phyloP scores from a whole-genome alignment of 129 eudicot genomes.

The Escallonia herrerae region DNA sequence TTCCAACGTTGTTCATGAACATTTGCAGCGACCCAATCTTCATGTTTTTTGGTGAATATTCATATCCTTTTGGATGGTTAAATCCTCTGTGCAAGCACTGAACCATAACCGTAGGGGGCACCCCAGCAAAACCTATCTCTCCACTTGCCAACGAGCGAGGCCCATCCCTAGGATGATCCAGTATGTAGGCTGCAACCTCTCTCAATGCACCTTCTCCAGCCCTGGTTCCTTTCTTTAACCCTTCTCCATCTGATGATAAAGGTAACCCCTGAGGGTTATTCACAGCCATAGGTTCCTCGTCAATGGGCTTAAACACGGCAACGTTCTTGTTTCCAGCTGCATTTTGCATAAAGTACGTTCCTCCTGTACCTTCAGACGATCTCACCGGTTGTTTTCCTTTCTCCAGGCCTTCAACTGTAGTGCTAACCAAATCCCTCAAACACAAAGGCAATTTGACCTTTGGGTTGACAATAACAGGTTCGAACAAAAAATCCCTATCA shows the following conservation, averaged over 20 bases:
- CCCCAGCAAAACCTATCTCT: slow-evolving; percentile 53
- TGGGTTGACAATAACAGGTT: slow-evolving; percentile 40
- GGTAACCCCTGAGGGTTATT: slow-evolving; percentile 63
- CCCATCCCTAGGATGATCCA: slow-evolving; percentile 55
- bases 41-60: slow-evolving; percentile 22
- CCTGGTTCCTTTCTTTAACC: slow-evolving; percentile 56
- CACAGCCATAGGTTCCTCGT: slow-evolving; percentile 67
- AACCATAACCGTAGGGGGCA: slow-evolving; percentile 58
- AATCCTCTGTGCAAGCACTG: slow-evolving; percentile 44
- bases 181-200: slow-evolving; percentile 58
- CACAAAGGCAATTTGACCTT: slow-evolving; percentile 21
- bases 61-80: slow-evolving; percentile 46
- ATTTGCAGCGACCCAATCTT: slow-evolving; percentile 58
- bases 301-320: slow-evolving; percentile 56
- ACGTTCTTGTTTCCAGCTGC: slow-evolving; percentile 42
- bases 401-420: slow-evolving; percentile 32
- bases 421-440: slow-evolving; percentile 35
- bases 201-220: slow-evolving; percentile 71
- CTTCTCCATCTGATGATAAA: slow-evolving; percentile 45
- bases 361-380: slow-evolving; percentile 60
- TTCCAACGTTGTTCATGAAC: slow-evolving; percentile 58
- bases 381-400: slow-evolving; percentile 47
- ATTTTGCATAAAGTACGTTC: slow-evolving; percentile 61
- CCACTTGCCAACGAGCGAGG: slow-evolving; percentile 9
- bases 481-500: slow-evolving; percentile 35